phyloP scores from a whole-genome alignment of 345 rosid species.

The Moringa oleifera region DNA sequence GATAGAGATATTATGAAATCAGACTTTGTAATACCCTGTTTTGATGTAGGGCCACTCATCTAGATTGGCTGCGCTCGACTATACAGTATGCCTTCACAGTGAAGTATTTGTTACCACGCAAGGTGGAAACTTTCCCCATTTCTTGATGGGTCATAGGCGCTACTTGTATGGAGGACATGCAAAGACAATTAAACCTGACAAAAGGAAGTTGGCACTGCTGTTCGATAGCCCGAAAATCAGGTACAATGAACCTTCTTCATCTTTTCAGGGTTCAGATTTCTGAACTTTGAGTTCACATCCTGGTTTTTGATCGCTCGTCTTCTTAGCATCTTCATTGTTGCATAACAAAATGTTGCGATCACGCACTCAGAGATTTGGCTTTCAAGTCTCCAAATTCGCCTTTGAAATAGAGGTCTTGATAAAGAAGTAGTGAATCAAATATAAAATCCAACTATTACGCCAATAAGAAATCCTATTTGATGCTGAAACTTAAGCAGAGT shows the following conservation, averaged over 20 bases:
- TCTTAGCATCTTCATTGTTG: no score
- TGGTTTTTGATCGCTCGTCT: no score
- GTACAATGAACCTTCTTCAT: constrained; percentile 25
- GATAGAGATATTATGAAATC: not conserved
- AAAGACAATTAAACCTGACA: constrained; percentile 85
- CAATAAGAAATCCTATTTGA: no score
- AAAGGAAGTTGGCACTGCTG: constrained; percentile 75
- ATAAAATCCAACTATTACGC: no score
- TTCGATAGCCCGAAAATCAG: constrained; percentile 79
- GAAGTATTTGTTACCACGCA: constrained; percentile 95
- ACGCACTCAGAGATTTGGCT: no score
- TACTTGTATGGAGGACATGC: constrained; percentile 89
- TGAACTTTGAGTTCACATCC: not conserved
- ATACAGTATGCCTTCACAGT: constrained; percentile 88
- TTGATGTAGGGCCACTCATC: constrained; percentile 75
- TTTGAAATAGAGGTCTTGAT: no score
- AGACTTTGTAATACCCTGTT: constrained; percentile 16
- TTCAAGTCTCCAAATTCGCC: no score
- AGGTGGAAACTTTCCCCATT: constrained; percentile 98
- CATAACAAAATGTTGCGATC: no score
- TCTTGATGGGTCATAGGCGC: constrained; percentile 91
- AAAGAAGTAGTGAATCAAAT: no score
- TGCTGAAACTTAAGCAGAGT: no score
- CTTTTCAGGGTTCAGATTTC: not conserved
- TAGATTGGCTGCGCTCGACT: constrained; percentile 93